phyloP scores from a whole-genome alignment of 2,329 filamentous ascomycete genomes.

The Colletotrichum coccodes region DNA sequence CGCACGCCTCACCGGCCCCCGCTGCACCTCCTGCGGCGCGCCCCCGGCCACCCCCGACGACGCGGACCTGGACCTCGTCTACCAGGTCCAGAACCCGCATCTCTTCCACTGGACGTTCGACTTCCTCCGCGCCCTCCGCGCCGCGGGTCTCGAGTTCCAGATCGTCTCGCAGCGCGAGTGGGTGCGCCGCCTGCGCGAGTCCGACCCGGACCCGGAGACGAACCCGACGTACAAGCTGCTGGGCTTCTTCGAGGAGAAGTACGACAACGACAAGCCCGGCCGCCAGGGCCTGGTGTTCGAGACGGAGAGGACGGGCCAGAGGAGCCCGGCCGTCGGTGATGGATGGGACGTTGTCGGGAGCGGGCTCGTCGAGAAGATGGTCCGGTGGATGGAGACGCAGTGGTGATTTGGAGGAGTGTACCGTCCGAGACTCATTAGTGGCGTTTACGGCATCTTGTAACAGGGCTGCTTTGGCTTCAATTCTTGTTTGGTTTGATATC shows the following conservation, averaged over 20 bases:
- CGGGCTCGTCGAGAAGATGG: conserved; percentile 49
- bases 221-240: conserved; percentile 64
- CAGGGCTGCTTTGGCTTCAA: neutral
- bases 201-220: conserved; percentile 56
- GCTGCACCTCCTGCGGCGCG: conserved; percentile 44
- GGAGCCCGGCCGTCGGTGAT: conserved; percentile 43
- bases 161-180: conserved; percentile 55
- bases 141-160: conserved; percentile 55
- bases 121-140: conserved; percentile 60
- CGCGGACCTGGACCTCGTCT: conserved; percentile 46
- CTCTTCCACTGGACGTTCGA: conserved; percentile 62
- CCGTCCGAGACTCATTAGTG: neutral
- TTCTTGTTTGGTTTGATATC: neutral
- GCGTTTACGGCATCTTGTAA: neutral
- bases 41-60: conserved; percentile 27
- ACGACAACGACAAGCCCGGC: conserved; percentile 53
- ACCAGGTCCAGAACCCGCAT: conserved; percentile 62
- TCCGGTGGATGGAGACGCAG: conserved; percentile 43
- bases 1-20: conserved; percentile 32
- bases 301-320: conserved; percentile 44
- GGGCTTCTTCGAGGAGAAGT: conserved; percentile 62
- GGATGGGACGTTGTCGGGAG: conserved; percentile 49
- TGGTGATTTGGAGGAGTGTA: conserved; percentile 24
- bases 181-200: conserved; percentile 53
- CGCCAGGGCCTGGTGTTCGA: conserved; percentile 50